Evolutionary conservation across 2,329 filamentous ascomycete genomes (phyloP).

Genomic region (Colletotrichum incanum): DNA sequence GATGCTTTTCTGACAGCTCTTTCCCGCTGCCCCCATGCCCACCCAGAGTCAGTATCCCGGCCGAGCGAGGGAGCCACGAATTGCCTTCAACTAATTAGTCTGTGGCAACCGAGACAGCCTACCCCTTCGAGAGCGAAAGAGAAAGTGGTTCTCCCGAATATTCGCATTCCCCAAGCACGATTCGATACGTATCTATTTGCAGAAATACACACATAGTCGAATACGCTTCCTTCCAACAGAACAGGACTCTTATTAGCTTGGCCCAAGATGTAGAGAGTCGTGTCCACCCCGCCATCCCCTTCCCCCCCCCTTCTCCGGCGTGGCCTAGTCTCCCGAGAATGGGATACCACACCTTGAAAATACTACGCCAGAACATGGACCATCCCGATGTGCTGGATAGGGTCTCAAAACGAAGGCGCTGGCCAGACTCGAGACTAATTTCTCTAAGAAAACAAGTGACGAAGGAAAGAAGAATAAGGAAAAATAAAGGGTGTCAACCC

Average conservation of each 20-base stretch:
- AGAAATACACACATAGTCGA: background rate
- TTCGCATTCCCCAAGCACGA: conserved; percentile 9
- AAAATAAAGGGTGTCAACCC: conserved; percentile 6
- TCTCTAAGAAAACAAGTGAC: background rate
- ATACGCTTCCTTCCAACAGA: background rate
- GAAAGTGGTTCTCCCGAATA: background rate
- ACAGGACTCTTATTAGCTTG: conserved; percentile 24
- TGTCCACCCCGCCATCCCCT: conserved; percentile 16
- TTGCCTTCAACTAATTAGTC: background rate
- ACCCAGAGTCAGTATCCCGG: conserved; percentile 21
- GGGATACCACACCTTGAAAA: background rate
- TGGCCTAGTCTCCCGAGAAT: conserved; percentile 1
- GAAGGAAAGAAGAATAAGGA: background rate
- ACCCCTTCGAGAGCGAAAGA: background rate
- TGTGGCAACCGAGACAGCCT: conserved; percentile 23
- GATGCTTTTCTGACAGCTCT: conserved; percentile 32
- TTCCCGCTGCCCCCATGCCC: conserved; percentile 24
- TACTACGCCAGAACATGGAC: conserved; percentile 6
- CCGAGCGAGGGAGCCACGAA: conserved; percentile 6
- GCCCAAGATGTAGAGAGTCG: conserved; percentile 1
- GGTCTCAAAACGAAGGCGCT: background rate
- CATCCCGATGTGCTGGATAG: conserved; percentile 8
- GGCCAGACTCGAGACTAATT: background rate
- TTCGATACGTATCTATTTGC: conserved; percentile 1
- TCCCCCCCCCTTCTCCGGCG: background rate